Conservation (phyloP, 495 filamentous ascomycete genomes). For the Filosporella fistucella region DNA sequence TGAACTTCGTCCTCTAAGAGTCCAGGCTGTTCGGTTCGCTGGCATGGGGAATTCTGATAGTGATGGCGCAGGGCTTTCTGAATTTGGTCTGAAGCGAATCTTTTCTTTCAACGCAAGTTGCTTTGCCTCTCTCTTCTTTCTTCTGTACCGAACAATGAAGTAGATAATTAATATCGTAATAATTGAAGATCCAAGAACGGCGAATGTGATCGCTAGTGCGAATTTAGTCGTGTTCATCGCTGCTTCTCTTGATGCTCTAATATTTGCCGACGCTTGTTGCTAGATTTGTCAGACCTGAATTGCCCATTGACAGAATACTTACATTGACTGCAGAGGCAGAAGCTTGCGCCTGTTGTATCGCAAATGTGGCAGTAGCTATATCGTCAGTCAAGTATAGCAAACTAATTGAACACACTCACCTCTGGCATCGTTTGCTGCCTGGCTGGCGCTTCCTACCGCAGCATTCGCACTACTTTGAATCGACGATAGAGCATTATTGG, state of each 20-base stretch:
- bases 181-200: constrained; percentile 7
- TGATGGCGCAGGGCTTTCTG: neutral
- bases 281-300: neutral
- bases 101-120: neutral
- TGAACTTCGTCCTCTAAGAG: no score
- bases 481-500: constrained; percentile 1
- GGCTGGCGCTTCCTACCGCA: constrained; percentile 1
- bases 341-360: constrained; percentile 3
- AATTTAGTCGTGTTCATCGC: constrained; percentile 6
- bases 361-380: constrained; percentile 9
- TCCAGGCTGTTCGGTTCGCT: constrained; percentile 1
- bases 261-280: neutral
- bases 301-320: neutral
- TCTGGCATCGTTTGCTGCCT: neutral
- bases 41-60: constrained; percentile 7
- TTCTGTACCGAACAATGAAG: neutral
- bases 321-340: neutral
- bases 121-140: neutral
- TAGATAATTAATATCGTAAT: constrained; percentile 2
- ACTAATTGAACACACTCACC: neutral
- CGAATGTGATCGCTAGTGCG: constrained; percentile 7
- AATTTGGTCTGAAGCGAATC: neutral
- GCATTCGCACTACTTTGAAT: constrained; percentile 3
- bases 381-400: neutral
- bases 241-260: neutral